phyloP scores from a whole-genome alignment of 768 basidiomycete species.

The Cystobasidiopsis lactophilus region DNA sequence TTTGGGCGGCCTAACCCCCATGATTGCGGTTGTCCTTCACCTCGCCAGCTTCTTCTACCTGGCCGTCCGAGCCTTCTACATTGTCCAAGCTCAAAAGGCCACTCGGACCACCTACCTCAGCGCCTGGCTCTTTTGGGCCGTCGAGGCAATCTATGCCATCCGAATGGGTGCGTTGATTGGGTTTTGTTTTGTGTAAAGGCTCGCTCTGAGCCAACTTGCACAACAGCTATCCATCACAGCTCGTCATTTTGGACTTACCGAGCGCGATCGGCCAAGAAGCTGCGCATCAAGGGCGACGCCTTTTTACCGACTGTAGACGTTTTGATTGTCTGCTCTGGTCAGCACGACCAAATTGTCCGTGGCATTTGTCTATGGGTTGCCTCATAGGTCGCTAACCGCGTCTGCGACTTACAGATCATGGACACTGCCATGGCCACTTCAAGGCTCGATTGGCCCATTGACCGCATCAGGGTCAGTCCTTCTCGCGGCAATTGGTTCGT shows the following conservation, averaged over 20 bases:
- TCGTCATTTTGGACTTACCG: background rate
- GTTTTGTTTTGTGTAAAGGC: background rate
- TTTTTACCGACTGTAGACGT: conserved; percentile 19
- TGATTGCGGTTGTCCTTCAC: background rate
- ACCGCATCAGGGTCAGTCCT: conserved; percentile 18
- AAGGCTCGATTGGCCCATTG: conserved; percentile 18
- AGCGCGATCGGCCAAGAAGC: conserved; percentile 4
- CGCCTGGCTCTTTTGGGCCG: conserved; percentile 7
- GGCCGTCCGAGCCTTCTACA: background rate
- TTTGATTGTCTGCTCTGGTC: conserved; percentile 16
- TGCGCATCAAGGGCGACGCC: conserved; percentile 15
- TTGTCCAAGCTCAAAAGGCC: conserved; percentile 1
- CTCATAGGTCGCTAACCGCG: background rate
- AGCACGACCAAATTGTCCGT: conserved; percentile 14
- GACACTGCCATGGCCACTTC: conserved; percentile 19
- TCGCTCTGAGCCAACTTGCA: too few relatives aligned
- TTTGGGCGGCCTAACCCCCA: background rate
- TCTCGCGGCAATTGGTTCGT: too few relatives aligned
- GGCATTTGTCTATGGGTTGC: too few relatives aligned
- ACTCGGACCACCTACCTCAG: background rate
- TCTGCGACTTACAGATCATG: conserved; percentile 6
- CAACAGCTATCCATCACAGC: too few relatives aligned
- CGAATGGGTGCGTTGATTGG: background rate
- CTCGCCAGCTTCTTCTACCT: conserved; percentile 4
- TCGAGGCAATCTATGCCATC: conserved; percentile 4